Evolutionary conservation across 2,329 filamentous ascomycete genomes (phyloP), one percentile per base, ranked within the genome.

Genomic region (Ascochyta pisi): DNA sequence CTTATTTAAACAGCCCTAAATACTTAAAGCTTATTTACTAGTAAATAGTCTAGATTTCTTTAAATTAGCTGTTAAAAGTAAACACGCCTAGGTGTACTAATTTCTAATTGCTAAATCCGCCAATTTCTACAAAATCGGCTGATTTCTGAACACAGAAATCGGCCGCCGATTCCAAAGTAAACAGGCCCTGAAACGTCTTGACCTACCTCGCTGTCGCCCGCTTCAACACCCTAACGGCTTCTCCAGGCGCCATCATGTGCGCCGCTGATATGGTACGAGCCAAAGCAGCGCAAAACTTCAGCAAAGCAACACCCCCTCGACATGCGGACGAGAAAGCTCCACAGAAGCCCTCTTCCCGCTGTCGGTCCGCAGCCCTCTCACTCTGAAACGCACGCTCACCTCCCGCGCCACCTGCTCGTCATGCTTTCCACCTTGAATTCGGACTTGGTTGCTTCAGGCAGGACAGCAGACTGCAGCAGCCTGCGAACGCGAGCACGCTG

Each of bases 221-320:
- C 55, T 48, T 50, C 37, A 54, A 52, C 40, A 54, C 61, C 61
- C 57, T 69, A 60, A 62, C 62, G 68, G 67, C 68, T 54, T 66
- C 67, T 67, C 54, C 66, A 66, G 64, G 58, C 68, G 72, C 71
- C 63, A 70, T 71, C 66, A 72, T 71, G 62, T 69, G 65, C 70
- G 61, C 67, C 51, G 59, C 62, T 60, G 54, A 62, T 70, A 68
- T 58, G 54, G 61, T 70, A 68, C 71, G 63, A 73, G 65, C 71
- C 68, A 70, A 68, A 62, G 53, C 58, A 51, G 23, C 23, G 50
- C 45, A 50, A 44, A 47, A 33, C 51, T 34, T 50, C 50, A 42
- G 47, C 43, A 51, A n/a, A 24, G 31, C 10, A 31, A 44, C 26
- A 29, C 19, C 43, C 31, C 43, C 31, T 47, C 27, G 6, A 50